phyloP scores from a whole-genome alignment of 257 asterid species.

The Nyctanthes arbortristis region DNA sequence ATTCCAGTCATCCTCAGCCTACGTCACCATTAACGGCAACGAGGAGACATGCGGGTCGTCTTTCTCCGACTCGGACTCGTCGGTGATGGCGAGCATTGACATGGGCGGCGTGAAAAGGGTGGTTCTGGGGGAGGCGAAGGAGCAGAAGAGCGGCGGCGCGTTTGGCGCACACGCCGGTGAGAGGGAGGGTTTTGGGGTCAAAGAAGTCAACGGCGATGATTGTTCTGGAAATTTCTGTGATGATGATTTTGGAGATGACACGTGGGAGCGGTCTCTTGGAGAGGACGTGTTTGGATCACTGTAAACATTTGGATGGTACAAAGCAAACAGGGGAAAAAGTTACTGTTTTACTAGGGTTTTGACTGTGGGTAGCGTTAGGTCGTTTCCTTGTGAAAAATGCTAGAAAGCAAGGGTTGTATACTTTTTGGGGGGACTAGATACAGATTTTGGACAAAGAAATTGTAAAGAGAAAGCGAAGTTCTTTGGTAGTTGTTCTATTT shows the following conservation, averaged over 20 bases:
- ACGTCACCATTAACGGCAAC: conserved; percentile 66
- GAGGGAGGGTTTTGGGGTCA: conserved; percentile 21
- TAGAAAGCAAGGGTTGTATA: no score
- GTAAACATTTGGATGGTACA: no score
- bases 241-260: conserved; percentile 29
- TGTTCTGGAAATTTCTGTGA: conserved; percentile 23
- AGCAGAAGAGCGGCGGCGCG: conserved; percentile 26
- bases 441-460: conserved; percentile 9
- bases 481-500: no score
- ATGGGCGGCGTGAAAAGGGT: conserved; percentile 35
- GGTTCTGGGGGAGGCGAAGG: not conserved
- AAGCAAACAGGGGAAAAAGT: not conserved
- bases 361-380: conserved; percentile 4
- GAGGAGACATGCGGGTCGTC: conserved; percentile 80
- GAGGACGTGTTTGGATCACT: conserved; percentile 28
- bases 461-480: not conserved
- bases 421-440: no score
- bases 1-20: conserved; percentile 53
- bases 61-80: conserved; percentile 56
- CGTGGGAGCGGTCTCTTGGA: conserved; percentile 43
- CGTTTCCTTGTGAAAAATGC: no score
- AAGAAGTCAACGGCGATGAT: conserved; percentile 26
- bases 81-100: conserved; percentile 71
- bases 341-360: conserved; percentile 31
- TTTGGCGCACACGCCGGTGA: conserved; percentile 22